Evolutionary conservation across 305 asterid species (phyloP), one percentile per base, ranked within the genome.

Genomic region (Rubia tinctorum): DNA sequence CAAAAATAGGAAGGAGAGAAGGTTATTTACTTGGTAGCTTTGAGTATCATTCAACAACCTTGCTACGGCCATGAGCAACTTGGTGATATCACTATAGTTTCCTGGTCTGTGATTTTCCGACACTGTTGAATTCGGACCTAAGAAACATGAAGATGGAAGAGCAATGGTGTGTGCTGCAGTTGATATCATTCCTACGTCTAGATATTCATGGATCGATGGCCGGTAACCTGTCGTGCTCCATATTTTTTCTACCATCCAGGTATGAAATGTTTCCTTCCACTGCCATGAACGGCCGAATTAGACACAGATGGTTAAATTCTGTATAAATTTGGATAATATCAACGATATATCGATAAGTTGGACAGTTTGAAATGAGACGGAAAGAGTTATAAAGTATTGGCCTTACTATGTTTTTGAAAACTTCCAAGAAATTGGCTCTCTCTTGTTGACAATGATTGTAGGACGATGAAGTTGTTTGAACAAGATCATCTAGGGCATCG

Each of bases 201-300:
- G 81, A 63, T 90, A 90, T 45, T 88, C 85, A n/a, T 84, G 79
- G 81, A 72, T 73, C 39, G 91, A 71, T 1, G 93, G 89, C 14
- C 61, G 10, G 27, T 82, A 66, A 39, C 89, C 90, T 0, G 73
- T 63, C 3, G 25, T 25, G 42, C 93, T 85, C 96, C 96, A 88
- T 3, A 44, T 49, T 37, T 76, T 86, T 81, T 88, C 95, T 75
- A 66, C 82, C 88, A 89, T 77, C 95, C 93, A 88, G 6, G 96
- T 42, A 2, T 0, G n/a, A 72, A 90, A 90, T 17, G 90, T 82
- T 79, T 84, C 91, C 2, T 81, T 39, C 96, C 93, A 90, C 93
- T 69, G 44, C 37, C 1, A 23, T 23, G 8, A 22, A 63, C 34
- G 7, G 69, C 53, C 67, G 7, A 64, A 15, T 8, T 59, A 59